phyloP scores from a whole-genome alignment of 345 rosid species.

The Citrus cavaleriei region DNA sequence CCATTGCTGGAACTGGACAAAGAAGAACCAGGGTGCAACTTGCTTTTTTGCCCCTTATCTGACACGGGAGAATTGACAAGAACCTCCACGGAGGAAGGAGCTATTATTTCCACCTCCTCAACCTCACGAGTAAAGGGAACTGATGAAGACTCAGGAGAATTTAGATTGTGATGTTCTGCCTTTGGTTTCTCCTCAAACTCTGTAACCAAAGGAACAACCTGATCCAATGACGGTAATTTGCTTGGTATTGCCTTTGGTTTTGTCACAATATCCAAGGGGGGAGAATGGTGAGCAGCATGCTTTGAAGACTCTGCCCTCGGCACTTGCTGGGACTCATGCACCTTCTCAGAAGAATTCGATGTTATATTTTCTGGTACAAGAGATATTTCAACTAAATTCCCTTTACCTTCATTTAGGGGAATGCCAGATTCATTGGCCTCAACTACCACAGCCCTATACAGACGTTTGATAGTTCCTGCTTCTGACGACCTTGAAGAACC shows the following conservation, averaged over 20 bases:
- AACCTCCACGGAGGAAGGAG: constrained; percentile 21
- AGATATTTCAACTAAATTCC: constrained; percentile 55
- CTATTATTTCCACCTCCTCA: constrained; percentile 14
- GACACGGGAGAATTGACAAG: constrained; percentile 14
- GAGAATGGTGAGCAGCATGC: constrained; percentile 21
- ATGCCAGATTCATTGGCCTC: constrained; percentile 53
- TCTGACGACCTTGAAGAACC: constrained; percentile 47
- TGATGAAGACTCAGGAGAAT: constrained; percentile 21
- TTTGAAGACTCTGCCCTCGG: constrained; percentile 21
- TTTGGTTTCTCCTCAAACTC: constrained; percentile 15
- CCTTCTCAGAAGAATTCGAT: constrained; percentile 24
- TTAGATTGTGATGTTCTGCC: constrained; percentile 14
- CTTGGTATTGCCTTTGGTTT: constrained; percentile 12
- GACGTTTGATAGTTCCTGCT: constrained; percentile 55
- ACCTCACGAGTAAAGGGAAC: constrained; percentile 5
- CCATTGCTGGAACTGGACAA: constrained; percentile 20
- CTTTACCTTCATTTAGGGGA: constrained; percentile 37
- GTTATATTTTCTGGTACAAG: constrained; percentile 48
- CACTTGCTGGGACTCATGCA: constrained; percentile 26
- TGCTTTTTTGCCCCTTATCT: constrained; percentile 27
- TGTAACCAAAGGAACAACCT: constrained; percentile 17
- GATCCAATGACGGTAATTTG: constrained; percentile 20
- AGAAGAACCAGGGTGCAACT: constrained; percentile 28
- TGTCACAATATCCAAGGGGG: constrained; percentile 18
- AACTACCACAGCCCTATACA: constrained; percentile 61